Base-by-base conservation (phyloP, 768 basidiomycete genomes). In the Baorangia bicolor region DNA sequence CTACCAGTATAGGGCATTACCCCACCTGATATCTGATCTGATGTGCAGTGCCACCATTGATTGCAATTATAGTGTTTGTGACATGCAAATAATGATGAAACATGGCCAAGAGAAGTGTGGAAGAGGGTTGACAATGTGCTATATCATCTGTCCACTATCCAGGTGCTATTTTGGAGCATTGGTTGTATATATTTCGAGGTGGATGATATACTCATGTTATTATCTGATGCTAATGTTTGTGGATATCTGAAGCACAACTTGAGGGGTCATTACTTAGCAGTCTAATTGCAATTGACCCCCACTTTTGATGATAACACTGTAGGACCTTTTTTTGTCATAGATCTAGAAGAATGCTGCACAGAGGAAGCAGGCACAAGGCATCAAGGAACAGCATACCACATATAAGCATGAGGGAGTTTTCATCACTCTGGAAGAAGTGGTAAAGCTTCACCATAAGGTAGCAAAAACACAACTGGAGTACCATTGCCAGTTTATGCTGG, bases 91-190 rank as follows among this genome's bases (percentile, higher is more conserved):
- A 1, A 55, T 55, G 54, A 12, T 55, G 27, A 55, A 44, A 28
- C 54, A 55, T 13, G 27, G 41, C 10, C 21, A 34, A 23, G 47
- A 55, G 53, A 43, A 42, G 47, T 47, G 49, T 28, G 47, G 41
- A 2, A 27, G 34, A 23, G 28, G 33, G 18, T 14, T 56, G 10
- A 12, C 5, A 33, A 45, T 2, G n/a, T 6, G 11, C 3, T 8
- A 5, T 14, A 34, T 35, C 38, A 38, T 12, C 20, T 16, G 2
- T 39, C 43, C 3, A 20, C 11, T 1, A 3, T 56, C 9, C 55
- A 51, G 62, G 2, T 51, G 63, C 14, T 67, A 60, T 55, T 55
- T 33, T 8, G 28, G 9, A 4, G 55, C 3, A 14, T 46, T 10
- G 43, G 49, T 5, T 30, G n/a, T 4, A 5, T 33, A 16, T 56